These are phyloP conservation scores for Heterobasidion irregulare DNA, from an alignment of 1,284 basidiomycete genomes.

Conservation along the genomic window DNA sequence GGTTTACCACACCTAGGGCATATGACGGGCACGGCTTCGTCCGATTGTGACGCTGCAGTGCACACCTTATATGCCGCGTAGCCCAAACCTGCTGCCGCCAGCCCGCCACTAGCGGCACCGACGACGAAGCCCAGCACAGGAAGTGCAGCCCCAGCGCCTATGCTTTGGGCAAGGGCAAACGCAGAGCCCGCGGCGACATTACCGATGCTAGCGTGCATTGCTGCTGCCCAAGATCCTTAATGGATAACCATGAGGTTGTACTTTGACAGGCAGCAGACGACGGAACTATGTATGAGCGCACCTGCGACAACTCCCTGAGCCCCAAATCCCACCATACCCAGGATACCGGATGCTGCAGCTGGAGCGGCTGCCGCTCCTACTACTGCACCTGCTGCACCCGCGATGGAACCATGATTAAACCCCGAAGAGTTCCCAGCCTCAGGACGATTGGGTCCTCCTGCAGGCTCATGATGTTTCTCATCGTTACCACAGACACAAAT, in stretches of 20 bases:
- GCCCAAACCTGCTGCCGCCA: background rate
- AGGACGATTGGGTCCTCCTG: background rate
- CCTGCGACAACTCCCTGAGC: background rate
- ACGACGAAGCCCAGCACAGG: background rate
- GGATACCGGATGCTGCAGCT: background rate
- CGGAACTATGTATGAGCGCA: background rate
- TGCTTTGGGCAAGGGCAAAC: background rate
- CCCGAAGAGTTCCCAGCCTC: background rate
- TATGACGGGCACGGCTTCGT: no score
- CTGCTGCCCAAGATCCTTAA: background rate
- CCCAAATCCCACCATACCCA: background rate
- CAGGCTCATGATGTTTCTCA: background rate
- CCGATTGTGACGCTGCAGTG: no score
- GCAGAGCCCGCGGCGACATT: background rate
- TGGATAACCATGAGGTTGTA: background rate
- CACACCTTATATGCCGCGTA: background rate
- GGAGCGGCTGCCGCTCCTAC: background rate
- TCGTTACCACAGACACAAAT: background rate
- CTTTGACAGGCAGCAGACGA: background rate
- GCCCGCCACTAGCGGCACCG: background rate
- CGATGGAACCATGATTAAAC: no score
- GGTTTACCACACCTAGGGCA: no score
- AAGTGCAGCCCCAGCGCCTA: background rate
- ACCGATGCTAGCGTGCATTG: background rate
- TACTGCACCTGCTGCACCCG: background rate